Evolutionary conservation across 768 basidiomycete species (phyloP), one percentile per base, ranked within the genome.

Genomic region (Lactifluus volemus): DNA sequence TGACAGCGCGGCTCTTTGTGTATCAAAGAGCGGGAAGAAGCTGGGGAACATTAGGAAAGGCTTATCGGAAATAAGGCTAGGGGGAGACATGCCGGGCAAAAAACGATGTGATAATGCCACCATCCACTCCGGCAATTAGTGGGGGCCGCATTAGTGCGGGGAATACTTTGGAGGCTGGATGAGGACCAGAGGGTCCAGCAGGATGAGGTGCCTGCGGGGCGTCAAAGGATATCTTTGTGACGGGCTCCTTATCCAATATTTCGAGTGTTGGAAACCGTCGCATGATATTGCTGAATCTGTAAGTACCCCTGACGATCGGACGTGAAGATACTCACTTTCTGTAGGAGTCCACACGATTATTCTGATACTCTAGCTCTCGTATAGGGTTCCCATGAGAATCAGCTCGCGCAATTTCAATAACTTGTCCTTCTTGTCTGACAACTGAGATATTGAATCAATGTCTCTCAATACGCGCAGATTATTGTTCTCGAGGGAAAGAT

Each of bases 1-100:
- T 15, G 81, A 68, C 6, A 98, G 79, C 0, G 77, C 73, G 0
- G 79, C 73, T 17, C 96, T 84, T 64, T 89, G 83, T 19, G 75
- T 79, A 71, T 99, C 97, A 71, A 90, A 95, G 2, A 84, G 71
- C 9, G 86, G 82, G 75, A 98, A 94, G 73, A 88, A 97, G 52
- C 92, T 95, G 63, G 6, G 21, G 30, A 30, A n/a, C 17, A 3
- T 39, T 49, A 4, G 21, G 53, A 39, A 21, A 36, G 30, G 32
- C 10, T 15, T 19, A 6, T 17, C 21, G 4, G 17, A 14, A 52
- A 15, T 32, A 52, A 42, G 21, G 14, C 11, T 21, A 14, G 21
- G 21, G 14, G 48, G 7, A 50, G 19, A 77, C 85, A 66, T 70
- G 94, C 83, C 86, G 83, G 64, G 83, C 79, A 55, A 94, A 82